These are phyloP conservation scores for Lasiosphaeriaceae sp. DNA, from an alignment of 495 filamentous ascomycete genomes.

Conservation along the genomic window DNA sequence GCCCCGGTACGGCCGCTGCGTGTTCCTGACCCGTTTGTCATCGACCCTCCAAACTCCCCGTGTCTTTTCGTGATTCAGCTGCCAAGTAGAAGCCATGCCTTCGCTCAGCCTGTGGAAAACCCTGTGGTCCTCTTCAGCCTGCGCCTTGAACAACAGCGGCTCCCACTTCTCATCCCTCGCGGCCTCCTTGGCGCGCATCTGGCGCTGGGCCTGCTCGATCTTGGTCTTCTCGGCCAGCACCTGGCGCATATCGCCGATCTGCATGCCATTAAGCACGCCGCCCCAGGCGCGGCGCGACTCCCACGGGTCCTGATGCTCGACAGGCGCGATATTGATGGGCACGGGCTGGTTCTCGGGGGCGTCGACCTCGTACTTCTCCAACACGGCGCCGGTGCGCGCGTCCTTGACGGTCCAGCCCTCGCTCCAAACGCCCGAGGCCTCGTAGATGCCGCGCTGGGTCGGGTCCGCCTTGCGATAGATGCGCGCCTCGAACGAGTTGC, in stretches of 20 bases:
- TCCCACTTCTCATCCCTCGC: conserved; percentile 55
- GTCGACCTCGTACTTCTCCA: conserved; percentile 30
- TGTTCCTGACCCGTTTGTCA: conserved; percentile 4
- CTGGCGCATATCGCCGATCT: conserved; percentile 33
- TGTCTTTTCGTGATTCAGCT: conserved; percentile 27
- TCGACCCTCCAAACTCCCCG: conserved; percentile 33
- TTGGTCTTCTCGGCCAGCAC: conserved; percentile 31
- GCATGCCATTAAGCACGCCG: conserved; percentile 29
- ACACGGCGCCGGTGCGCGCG: conserved; percentile 24
- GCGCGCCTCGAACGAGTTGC: conserved; percentile 30
- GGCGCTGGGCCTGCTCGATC: conserved; percentile 44
- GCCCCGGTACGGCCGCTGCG: conserved; percentile 27
- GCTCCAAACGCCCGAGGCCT: conserved; percentile 36
- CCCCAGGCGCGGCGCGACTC: conserved; percentile 42
- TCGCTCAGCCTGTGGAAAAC: conserved; percentile 24
- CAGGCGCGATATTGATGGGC: conserved; percentile 19
- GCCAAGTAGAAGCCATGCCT: conserved; percentile 4
- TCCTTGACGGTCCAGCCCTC: conserved; percentile 38
- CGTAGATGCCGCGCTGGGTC: conserved; percentile 23
- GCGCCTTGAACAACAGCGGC: conserved; percentile 45
- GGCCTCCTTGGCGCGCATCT: conserved; percentile 59
- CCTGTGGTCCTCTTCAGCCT: conserved; percentile 17
- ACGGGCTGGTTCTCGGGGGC: conserved; percentile 22
- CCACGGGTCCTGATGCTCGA: conserved; percentile 40
- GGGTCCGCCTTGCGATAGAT: conserved; percentile 19